Base-by-base conservation (phyloP, 2,329 filamentous ascomycete species). In the Claviceps humidiphila region DNA sequence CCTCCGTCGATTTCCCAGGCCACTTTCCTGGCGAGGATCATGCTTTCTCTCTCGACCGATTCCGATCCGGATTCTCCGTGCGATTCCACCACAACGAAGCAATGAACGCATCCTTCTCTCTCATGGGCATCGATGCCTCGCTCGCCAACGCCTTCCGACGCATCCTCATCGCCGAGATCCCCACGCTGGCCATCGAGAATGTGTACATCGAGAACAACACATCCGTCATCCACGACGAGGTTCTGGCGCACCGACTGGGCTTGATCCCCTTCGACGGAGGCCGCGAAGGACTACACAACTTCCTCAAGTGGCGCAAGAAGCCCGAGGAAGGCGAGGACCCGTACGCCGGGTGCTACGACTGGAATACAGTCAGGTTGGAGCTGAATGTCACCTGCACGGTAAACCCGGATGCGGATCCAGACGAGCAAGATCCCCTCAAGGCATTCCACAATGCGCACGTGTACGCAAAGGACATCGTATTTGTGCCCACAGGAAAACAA, bases 121-220 rank as follows among this genome's bases (percentile, higher is more conserved):
- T 98, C 57, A 78, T 95, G 61, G 90, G 91, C 60, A 73, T 96
- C 61, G 93, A 98, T 66, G 89, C 93, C 63, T 84, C 89, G 51
- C 82, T 98, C 65, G 89, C 93, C 64, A 98, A 98, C 68, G 93
- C 94, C 64, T 95, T 97, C 75, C 89, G 93, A 55, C 89, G 93
- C 61, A 97, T 97, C 62, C 78, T 97, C 62, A 85, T 98, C 68
- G 80, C 91, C 59, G 94, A 98, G 73, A 87, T 98, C 51, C 89
- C 91, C 17, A 93, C 89, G 2, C 78, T 98, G 46, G 93, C 94
- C 59, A 90, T 98, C 63, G 93, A 98, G 74, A 84, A 82, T 57
- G 88, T 95, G 65, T 98, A 86, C 71, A 83, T 97, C 58, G 80
- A 88, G 66, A 94, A 96, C 75, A 98, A 98, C 75, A 97, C 91